Base-by-base conservation (phyloP, 495 filamentous ascomycete genomes). In the Margaritispora aquatica region DNA sequence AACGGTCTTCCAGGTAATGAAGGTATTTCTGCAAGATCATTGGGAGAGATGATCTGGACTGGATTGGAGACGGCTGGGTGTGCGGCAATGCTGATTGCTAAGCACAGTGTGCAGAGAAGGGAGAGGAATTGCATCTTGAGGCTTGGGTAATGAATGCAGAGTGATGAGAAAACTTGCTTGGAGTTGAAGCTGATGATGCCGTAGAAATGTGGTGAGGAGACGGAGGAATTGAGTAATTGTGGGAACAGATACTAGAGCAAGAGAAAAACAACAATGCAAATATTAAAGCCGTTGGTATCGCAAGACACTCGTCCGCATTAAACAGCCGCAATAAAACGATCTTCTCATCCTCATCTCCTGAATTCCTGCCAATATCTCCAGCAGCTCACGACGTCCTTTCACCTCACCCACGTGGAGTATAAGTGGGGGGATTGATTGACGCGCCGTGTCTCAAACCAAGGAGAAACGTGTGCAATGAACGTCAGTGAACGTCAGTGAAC, bases 11-110 rank as follows among this genome's bases (percentile, higher is more conserved):
- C 20, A 34, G 52, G 21, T 7, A 31, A 22, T 10, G 34, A 36
- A 8, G 20, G 20, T 5, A 50, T 38, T 19, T 54, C 27, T 23
- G n/a, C 1, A 8, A 23, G 27, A 2, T 31, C 36, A 11, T 54
- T 1, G 24, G 34, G 44, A 31, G 57, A 48, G 22, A 55, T 21
- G 29, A 51, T 41, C 44, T 58, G 41, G 3, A n/a, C 26, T 9
- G 26, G 52, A 22, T 41, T 41, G 1, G 52, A 38, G 10, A 59
- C 48, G 20, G 48, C n/a, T 8, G 57, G 57, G 29, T 59, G 57
- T 2, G 48, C 47, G 57, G 47, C 19, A 46, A 44, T 36, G 4
- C 27, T 22, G 27, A 22, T 54, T 19, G 52, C 21, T 20, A 54
- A 38, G 27, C 15, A 19, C 26, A 54, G 24, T 36, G 21, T 13